Conservation (phyloP, 768 basidiomycete genomes). For the Hortiboletus flavorubellus region DNA sequence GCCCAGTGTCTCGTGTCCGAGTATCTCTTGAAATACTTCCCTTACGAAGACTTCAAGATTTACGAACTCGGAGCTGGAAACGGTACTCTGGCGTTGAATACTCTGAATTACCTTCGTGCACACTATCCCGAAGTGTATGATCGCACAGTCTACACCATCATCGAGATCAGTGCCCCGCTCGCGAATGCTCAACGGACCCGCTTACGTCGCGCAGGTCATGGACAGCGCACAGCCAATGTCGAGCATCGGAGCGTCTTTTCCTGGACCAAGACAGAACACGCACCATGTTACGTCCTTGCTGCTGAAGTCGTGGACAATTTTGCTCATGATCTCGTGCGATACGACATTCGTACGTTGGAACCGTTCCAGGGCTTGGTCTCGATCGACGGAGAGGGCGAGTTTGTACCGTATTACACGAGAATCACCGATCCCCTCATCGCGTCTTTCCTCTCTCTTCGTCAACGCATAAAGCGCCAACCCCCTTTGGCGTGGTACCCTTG, state of each 20-base stretch:
- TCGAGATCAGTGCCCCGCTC: conserved; percentile 87
- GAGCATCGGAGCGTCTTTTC: conserved; percentile 81
- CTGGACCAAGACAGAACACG: conserved; percentile 69
- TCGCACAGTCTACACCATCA: conserved; percentile 87
- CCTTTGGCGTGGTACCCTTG: conserved; percentile 55
- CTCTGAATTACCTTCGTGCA: conserved; percentile 75
- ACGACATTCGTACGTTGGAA: conserved; percentile 72
- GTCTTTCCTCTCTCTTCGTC: conserved; percentile 71
- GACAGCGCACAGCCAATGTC: conserved; percentile 52
- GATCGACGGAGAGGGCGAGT: conserved; percentile 78
- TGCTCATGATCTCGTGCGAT: conserved; percentile 92
- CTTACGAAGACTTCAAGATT: conserved; percentile 92
- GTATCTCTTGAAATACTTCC: conserved; percentile 93
- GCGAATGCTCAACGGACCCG: conserved; percentile 67
- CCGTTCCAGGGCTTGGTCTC: conserved; percentile 84
- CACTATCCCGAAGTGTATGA: conserved; percentile 91
- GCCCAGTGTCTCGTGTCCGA: conserved; percentile 86
- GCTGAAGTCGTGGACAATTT: conserved; percentile 99
- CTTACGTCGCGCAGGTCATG: conserved; percentile 43
- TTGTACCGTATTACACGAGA: conserved; percentile 75
- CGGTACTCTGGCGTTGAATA: conserved; percentile 87
- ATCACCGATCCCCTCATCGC: conserved; percentile 82
- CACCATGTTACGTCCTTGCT: conserved; percentile 90
- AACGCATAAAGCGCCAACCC: conserved; percentile 52
- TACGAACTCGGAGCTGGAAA: conserved; percentile 99